Percentiles rank a stretch among this genome's conserved stretches.
Evolutionary conservation across 257 asterid genomes (phyloP).

Genomic region (Vinca minor): DNA sequence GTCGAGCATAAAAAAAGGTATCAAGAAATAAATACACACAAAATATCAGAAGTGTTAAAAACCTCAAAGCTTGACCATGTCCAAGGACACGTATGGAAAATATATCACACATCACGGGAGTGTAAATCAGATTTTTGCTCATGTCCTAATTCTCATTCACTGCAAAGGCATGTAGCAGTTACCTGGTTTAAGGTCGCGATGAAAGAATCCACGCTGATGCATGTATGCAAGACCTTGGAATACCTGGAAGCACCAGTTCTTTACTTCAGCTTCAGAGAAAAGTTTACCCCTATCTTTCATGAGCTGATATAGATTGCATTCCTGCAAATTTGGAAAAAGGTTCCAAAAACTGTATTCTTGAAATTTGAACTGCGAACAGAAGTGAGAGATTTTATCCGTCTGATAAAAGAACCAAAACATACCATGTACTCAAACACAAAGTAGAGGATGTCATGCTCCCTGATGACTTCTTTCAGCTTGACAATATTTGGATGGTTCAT

Average conservation of each 20-base stretch:
- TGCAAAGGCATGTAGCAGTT: no score
- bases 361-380: neutral
- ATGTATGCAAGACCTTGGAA: constrained; percentile 93
- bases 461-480: constrained; percentile 90
- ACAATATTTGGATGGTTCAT: constrained; percentile 88
- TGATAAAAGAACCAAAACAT: constrained; percentile 10
- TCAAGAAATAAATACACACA: no score
- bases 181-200: constrained; percentile 99
- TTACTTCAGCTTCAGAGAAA: constrained; percentile 72
- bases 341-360: neutral
- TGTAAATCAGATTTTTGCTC: neutral
- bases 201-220: constrained; percentile 93
- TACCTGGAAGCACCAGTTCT: constrained; percentile 93
- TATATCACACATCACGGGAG: neutral
- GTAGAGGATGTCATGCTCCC: constrained; percentile 75
- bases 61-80: no score
- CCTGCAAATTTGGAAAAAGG: constrained; percentile 28
- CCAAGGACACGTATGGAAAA: neutral
- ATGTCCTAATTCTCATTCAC: neutral
- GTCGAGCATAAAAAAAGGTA: no score
- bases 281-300: constrained; percentile 65
- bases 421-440: constrained; percentile 89
- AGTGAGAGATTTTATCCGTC: neutral
- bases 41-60: no score
- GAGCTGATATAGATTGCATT: constrained; percentile 82